Conservation (phyloP, 2,329 filamentous ascomycete species). For the Tolypocladium cylindrosporum region DNA sequence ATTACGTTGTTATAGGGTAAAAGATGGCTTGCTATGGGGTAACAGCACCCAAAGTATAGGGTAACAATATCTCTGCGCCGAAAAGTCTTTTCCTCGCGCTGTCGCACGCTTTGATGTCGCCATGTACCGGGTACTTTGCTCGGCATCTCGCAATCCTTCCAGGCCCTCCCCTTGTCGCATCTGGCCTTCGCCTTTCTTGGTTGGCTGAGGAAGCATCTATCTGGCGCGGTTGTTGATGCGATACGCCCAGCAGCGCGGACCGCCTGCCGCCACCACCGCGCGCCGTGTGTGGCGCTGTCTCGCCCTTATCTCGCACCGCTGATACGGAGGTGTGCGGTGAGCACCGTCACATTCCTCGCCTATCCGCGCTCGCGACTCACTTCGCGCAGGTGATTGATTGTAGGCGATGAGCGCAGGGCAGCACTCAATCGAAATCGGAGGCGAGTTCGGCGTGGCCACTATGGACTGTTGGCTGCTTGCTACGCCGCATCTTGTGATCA, state of each 20-base stretch:
- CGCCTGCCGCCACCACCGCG: neutral
- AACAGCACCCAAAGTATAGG: conserved; percentile 7
- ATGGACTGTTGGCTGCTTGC: neutral
- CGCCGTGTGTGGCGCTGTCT: neutral
- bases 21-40: conserved; percentile 9
- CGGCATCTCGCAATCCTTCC: neutral
- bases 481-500: neutral
- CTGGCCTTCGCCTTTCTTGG: neutral
- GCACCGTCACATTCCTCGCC: neutral
- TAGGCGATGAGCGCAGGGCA: neutral
- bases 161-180: neutral
- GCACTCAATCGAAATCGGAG: neutral
- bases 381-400: neutral
- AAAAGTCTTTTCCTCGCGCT: neutral
- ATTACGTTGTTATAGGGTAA: conserved; percentile 22
- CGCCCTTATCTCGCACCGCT: neutral
- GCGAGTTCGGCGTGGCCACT: neutral
- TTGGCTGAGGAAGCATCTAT: neutral
- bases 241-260: neutral
- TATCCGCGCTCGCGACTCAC: neutral
- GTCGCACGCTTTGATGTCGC: neutral
- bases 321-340: neutral
- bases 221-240: neutral
- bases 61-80: conserved; percentile 5
- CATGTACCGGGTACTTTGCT: neutral